phyloP scores from a whole-genome alignment of 2,329 filamentous ascomycete species.

The Metarhizium rileyi region DNA sequence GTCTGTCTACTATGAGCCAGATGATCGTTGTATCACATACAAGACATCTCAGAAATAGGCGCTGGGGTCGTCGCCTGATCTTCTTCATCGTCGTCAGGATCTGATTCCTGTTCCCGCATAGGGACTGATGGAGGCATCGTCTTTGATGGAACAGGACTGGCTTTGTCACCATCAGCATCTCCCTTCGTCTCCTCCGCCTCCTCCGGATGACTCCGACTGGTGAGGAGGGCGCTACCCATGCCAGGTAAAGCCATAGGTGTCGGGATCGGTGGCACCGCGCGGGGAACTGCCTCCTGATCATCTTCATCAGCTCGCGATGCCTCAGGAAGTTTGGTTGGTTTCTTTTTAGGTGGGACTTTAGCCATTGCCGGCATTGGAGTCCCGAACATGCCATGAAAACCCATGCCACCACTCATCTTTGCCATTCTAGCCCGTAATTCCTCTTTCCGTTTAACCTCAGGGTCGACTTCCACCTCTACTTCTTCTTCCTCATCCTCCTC shows the following conservation, averaged over 20 bases:
- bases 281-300: conserved; percentile 31
- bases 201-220: conserved; percentile 26
- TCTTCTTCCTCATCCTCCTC: conserved; percentile 58
- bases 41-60: conserved; percentile 13
- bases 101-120: conserved; percentile 13
- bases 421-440: conserved; percentile 93
- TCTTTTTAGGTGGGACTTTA: conserved; percentile 38
- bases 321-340: conserved; percentile 32
- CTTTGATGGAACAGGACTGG: conserved; percentile 12
- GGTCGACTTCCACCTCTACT: conserved; percentile 78
- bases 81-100: conserved; percentile 24
- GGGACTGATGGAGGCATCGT: conserved; percentile 21
- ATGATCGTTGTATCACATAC: conserved; percentile 6
- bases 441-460: conserved; percentile 74
- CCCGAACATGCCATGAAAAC: conserved; percentile 90
- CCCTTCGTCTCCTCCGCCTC: conserved; percentile 10
- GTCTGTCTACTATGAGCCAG: neutral
- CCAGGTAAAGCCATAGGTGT: conserved; percentile 61
- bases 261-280: conserved; percentile 45
- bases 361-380: conserved; percentile 56
- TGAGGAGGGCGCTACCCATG: conserved; percentile 49
- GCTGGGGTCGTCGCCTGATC: conserved; percentile 26
- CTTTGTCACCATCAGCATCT: neutral
- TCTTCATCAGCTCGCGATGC: conserved; percentile 28
- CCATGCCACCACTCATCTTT: conserved; percentile 97